Evolutionary conservation across 2,329 filamentous ascomycete species (phyloP).

Genomic region (Kalmusia sp.): DNA sequence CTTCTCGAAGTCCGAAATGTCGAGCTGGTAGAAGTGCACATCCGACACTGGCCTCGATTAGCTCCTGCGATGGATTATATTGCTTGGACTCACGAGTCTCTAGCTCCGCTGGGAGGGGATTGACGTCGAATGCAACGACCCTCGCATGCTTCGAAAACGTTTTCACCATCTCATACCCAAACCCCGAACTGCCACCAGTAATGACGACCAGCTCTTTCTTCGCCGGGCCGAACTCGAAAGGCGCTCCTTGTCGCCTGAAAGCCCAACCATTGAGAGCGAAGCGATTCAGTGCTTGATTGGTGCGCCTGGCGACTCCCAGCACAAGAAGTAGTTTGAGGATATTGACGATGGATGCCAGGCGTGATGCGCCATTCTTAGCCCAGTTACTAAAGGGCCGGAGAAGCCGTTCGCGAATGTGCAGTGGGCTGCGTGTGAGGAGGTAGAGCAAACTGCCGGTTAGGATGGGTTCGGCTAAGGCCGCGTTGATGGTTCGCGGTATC

Average conservation of each 20-base stretch:
- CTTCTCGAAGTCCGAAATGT: conserved; percentile 25
- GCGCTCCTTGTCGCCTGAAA: conserved; percentile 27
- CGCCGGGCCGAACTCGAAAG: conserved; percentile 26
- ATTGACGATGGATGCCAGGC: conserved; percentile 22
- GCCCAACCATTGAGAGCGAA: conserved; percentile 47
- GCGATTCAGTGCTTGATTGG: conserved; percentile 25
- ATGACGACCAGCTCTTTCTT: conserved; percentile 37
- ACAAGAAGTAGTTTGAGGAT: conserved; percentile 30
- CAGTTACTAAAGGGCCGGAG: conserved; percentile 28
- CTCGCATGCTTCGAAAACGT: conserved; percentile 26
- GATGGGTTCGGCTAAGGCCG: conserved; percentile 20
- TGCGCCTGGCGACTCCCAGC: conserved; percentile 21
- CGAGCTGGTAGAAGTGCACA: conserved; percentile 36
- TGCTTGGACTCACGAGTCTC: conserved; percentile 19
- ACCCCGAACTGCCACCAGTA: conserved; percentile 37
- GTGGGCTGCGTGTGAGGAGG: conserved; percentile 31
- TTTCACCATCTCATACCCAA: conserved; percentile 40
- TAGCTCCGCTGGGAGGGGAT: conserved; percentile 29
- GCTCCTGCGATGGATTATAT: background rate
- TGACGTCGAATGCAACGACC: conserved; percentile 33
- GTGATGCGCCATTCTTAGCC: conserved; percentile 28
- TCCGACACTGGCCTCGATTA: conserved; percentile 17
- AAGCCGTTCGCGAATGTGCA: conserved; percentile 26
- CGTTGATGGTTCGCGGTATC: background rate
- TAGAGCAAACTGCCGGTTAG: conserved; percentile 31